phyloP scores from a whole-genome alignment of 805 yeast species.

The Vanderwaltozyma polyspora region DNA sequence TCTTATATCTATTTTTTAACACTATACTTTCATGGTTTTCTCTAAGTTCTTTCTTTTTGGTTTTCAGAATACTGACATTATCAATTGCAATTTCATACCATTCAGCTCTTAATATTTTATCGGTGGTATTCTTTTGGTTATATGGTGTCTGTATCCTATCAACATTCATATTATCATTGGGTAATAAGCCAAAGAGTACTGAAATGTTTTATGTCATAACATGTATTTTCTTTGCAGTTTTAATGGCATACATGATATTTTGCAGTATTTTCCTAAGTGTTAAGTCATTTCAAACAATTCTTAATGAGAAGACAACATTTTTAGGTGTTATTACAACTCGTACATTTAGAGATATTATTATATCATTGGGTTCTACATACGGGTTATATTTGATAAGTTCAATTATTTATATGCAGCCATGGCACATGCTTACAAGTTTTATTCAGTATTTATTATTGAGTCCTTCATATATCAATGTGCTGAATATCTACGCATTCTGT shows the following conservation, averaged over 20 bases:
- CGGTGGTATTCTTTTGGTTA: slow-evolving; percentile 75
- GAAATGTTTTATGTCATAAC: slow-evolving; percentile 62
- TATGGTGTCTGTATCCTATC: slow-evolving; percentile 71
- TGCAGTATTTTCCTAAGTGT: slow-evolving; percentile 83
- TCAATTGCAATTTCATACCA: slow-evolving; percentile 50
- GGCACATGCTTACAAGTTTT: slow-evolving; percentile 84
- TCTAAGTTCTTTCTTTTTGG: slow-evolving; percentile 78
- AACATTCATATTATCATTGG: slow-evolving; percentile 82
- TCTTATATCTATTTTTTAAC: slow-evolving; percentile 62
- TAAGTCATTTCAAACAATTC: slow-evolving; percentile 47
- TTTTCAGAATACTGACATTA: slow-evolving; percentile 75
- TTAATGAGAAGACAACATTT: slow-evolving; percentile 29
- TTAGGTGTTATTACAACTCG: slow-evolving; percentile 44
- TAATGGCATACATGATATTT: slow-evolving; percentile 83
- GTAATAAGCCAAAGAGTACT: slow-evolving; percentile 90
- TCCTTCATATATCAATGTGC: slow-evolving; percentile 83
- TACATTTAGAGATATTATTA: slow-evolving; percentile 74
- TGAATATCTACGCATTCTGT: slow-evolving; percentile 91
- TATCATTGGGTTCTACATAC: slow-evolving; percentile 81
- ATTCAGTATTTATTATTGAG: slow-evolving; percentile 71
- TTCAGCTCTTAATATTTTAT: slow-evolving; percentile 62
- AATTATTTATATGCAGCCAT: slow-evolving; percentile 74
- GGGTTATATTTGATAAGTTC: slow-evolving; percentile 70
- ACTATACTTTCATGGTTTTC: slow-evolving; percentile 87
- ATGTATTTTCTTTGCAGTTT: slow-evolving; percentile 67